phyloP scores from a whole-genome alignment of 2,329 filamentous ascomycete species.

The Pyrenophora tritici-repentis region DNA sequence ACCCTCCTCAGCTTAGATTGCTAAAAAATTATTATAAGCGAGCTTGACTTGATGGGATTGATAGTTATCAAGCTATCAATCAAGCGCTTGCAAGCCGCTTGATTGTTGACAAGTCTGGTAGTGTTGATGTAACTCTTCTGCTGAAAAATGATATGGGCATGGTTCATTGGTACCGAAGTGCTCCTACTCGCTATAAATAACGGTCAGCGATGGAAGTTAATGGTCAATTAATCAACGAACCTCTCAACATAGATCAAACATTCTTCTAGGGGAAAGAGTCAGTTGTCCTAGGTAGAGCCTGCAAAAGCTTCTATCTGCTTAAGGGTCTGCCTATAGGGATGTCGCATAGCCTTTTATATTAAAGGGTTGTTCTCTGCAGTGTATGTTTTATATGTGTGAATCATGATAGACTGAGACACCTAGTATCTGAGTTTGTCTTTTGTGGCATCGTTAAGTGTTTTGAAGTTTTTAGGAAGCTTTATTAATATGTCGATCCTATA shows the following conservation, averaged over 20 bases:
- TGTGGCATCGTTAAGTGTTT: constrained; percentile 26
- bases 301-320: constrained; percentile 37
- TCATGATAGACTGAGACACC: constrained; percentile 33
- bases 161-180: constrained; percentile 24
- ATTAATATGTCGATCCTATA: constrained; percentile 34
- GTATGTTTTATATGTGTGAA: constrained; percentile 27
- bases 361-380: constrained; percentile 31
- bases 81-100: no score
- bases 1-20: no score
- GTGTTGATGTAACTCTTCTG: constrained; percentile 28
- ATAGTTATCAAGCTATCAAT: no score
- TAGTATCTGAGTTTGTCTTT: constrained; percentile 29
- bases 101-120: no score
- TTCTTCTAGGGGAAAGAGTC: constrained; percentile 29
- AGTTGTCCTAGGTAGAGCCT: constrained; percentile 32
- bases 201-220: constrained; percentile 13
- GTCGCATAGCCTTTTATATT: constrained; percentile 31
- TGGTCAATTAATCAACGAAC: constrained; percentile 17
- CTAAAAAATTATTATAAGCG: no score
- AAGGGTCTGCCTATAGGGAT: constrained; percentile 31
- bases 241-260: constrained; percentile 31
- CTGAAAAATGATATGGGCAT: constrained; percentile 35
- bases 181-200: constrained; percentile 27
- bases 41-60: no score
- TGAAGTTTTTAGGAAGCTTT: constrained; percentile 35